phyloP scores from a whole-genome alignment of 805 yeast genomes.

The Candida alai region DNA sequence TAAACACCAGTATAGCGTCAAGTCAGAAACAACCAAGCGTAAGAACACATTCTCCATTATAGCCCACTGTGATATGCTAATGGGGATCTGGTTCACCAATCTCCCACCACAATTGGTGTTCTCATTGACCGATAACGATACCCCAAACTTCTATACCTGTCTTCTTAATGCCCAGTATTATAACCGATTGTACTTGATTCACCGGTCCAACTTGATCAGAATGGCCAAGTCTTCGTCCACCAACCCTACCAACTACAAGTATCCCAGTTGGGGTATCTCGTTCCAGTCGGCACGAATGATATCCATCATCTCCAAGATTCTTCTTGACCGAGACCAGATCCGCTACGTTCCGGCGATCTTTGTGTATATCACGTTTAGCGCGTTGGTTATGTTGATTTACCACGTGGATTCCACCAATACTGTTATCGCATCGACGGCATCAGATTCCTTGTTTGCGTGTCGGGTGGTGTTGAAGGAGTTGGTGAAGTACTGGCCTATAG shows the following conservation, averaged over 20 bases:
- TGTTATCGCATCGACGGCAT: constrained; percentile 39
- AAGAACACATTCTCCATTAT: constrained; percentile 42
- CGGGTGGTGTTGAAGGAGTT: constrained; percentile 36
- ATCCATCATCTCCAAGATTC: constrained; percentile 55
- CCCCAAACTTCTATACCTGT: constrained; percentile 56
- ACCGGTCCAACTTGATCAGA: constrained; percentile 60
- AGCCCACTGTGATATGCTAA: constrained; percentile 68
- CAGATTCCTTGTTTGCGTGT: constrained; percentile 37
- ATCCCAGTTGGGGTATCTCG: constrained; percentile 78
- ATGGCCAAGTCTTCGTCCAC: constrained; percentile 41
- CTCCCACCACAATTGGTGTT: constrained; percentile 63
- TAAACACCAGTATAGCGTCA: constrained; percentile 66
- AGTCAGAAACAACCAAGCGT: constrained; percentile 53
- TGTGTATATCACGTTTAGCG: constrained; percentile 57
- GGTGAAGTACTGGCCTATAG: constrained; percentile 37
- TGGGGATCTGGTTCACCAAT: constrained; percentile 73
- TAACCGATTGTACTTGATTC: constrained; percentile 65
- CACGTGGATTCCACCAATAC: constrained; percentile 50
- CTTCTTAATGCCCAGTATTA: constrained; percentile 67
- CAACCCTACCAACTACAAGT: constrained; percentile 42
- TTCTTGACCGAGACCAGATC: constrained; percentile 48
- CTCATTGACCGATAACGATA: constrained; percentile 49
- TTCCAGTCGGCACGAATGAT: constrained; percentile 80
- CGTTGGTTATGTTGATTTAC: constrained; percentile 67
- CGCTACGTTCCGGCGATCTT: constrained; percentile 54